Conservation (phyloP, 345 rosid species). For the Erodium maritimum region DNA sequence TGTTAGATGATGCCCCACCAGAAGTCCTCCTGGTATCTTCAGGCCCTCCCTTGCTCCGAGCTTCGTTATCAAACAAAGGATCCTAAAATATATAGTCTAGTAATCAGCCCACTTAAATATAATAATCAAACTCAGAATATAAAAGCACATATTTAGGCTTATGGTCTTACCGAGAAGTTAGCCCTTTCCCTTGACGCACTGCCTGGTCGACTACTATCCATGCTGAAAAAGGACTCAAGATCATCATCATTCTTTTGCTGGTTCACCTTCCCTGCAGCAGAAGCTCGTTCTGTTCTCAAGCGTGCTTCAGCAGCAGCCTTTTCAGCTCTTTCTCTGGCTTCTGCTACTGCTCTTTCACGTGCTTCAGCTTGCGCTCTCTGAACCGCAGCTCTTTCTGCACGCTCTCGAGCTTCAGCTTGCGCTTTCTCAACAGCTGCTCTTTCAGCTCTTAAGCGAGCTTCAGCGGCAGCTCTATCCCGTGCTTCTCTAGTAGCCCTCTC, state of each 20-base stretch:
- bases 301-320: constrained; percentile 53
- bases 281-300: constrained; percentile 61
- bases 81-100: constrained; percentile 35
- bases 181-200: constrained; percentile 85
- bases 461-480: constrained; percentile 23
- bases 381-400: constrained; percentile 87
- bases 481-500: constrained; percentile 92
- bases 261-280: constrained; percentile 43
- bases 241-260: constrained; percentile 61
- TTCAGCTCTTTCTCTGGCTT: constrained; percentile 78
- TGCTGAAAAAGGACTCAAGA: constrained; percentile 76
- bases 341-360: constrained; percentile 87
- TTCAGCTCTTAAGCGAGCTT: constrained; percentile 72
- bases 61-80: constrained; percentile 54
- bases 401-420: constrained; percentile 66
- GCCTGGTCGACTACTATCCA: constrained; percentile 42
- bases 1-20: constrained; percentile 40
- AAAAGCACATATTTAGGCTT: constrained; percentile 8
- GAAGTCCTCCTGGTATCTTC: constrained; percentile 50
- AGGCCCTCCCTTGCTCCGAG: constrained; percentile 48
- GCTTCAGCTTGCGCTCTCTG: constrained; percentile 95
- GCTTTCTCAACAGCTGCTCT: constrained; percentile 80
- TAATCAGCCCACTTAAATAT: constrained; percentile 3
- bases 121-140: constrained; percentile 4
- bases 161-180: constrained; percentile 43